Conservation (phyloP, 2,329 filamentous ascomycete species). For the Trichophyton schoenleinii region DNA sequence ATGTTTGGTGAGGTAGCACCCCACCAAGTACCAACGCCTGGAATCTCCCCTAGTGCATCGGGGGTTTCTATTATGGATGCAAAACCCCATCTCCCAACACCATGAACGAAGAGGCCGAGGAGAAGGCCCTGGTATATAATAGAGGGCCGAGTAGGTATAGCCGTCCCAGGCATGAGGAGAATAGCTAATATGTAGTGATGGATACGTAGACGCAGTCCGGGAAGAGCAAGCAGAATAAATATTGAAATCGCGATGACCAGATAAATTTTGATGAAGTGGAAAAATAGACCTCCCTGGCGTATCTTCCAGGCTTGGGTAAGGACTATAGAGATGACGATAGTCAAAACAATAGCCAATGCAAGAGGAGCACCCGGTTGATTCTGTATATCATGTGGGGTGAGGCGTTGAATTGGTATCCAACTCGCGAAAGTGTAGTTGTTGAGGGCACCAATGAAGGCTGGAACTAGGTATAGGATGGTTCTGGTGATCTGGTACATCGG, state of each 20-base stretch:
- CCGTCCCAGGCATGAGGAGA: conserved; percentile 74
- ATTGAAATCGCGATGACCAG: conserved; percentile 54
- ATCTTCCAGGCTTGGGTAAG: conserved; percentile 73
- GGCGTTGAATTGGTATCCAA: conserved; percentile 79
- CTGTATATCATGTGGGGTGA: conserved; percentile 80
- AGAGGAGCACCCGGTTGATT: conserved; percentile 81
- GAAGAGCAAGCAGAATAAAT: conserved; percentile 57
- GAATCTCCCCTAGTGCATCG: conserved; percentile 46
- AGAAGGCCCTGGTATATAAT: conserved; percentile 82
- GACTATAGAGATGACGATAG: conserved; percentile 55
- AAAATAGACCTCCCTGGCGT: conserved; percentile 68
- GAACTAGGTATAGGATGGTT: conserved; percentile 77
- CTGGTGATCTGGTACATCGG: conserved; percentile 62
- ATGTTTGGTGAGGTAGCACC: conserved; percentile 41
- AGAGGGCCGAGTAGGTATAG: conserved; percentile 72
- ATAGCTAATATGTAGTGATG: conserved; percentile 91
- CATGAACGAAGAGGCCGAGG: conserved; percentile 85
- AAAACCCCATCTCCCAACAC: conserved; percentile 88
- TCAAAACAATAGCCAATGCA: conserved; percentile 65
- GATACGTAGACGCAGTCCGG: conserved; percentile 69
- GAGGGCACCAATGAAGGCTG: conserved; percentile 78
- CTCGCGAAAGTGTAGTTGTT: conserved; percentile 86
- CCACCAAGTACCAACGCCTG: conserved; percentile 32
- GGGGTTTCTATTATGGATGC: conserved; percentile 78
- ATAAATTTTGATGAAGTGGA: conserved; percentile 67